A percentile compares a stretch with the other conserved stretches of the same genome.
Conservation (phyloP, 805 yeast species). For the Nakazawaea holstii region DNA sequence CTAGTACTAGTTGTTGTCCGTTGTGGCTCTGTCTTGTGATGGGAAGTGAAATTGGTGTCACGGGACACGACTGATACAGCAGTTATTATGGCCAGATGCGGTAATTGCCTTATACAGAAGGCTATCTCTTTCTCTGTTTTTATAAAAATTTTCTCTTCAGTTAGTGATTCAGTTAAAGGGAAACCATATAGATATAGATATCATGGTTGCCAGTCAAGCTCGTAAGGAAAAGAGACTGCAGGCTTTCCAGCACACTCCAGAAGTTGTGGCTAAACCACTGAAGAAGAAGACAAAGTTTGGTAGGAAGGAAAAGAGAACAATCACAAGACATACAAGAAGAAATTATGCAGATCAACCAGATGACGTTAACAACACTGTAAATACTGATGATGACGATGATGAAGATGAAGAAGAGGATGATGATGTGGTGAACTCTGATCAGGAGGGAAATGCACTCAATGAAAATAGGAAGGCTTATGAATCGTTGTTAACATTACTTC, state of each 20-base stretch:
- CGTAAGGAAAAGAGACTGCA: constrained; percentile 14
- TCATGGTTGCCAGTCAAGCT: constrained; percentile 16
- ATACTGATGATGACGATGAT: constrained; percentile 15
- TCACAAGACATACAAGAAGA: constrained; percentile 50
- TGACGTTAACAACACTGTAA: constrained; percentile 9
- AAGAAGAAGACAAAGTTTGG: constrained; percentile 37
- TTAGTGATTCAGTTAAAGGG: background rate
- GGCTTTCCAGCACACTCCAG: constrained; percentile 4
- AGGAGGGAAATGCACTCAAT: constrained; percentile 16
- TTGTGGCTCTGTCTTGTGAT: too few relatives aligned
- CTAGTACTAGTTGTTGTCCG: too few relatives aligned
- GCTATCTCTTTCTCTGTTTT: background rate
- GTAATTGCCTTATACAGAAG: too few relatives aligned
- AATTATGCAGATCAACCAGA: constrained; percentile 12
- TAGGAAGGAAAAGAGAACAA: constrained; percentile 53
- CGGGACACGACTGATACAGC: too few relatives aligned
- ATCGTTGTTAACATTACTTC: constrained; percentile 60
- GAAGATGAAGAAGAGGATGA: constrained; percentile 15
- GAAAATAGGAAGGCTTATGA: constrained; percentile 48
- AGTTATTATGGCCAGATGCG: too few relatives aligned
- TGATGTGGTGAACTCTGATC: constrained; percentile 18
- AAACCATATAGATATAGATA: background rate
- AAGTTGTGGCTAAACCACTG: background rate
- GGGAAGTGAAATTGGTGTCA: too few relatives aligned
- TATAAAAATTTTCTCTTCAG: background rate